These are phyloP conservation scores for Drechslera avenae DNA, from an alignment of 2,329 filamentous ascomycete genomes.

Conservation along the genomic window DNA sequence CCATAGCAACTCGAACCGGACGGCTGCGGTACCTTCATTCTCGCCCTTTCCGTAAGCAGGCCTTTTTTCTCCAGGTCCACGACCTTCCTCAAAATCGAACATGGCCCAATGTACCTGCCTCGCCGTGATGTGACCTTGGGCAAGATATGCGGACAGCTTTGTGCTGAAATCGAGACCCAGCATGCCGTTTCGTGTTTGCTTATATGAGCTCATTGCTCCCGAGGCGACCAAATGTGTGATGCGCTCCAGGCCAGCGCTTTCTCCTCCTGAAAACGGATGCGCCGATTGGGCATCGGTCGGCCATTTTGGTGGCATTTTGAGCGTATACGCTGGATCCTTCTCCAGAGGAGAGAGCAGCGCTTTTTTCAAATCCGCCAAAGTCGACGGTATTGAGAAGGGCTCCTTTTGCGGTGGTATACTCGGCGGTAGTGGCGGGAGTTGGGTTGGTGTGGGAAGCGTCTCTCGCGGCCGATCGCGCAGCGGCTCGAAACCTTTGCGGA, in stretches of 20 bases:
- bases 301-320: slow-evolving; percentile 59
- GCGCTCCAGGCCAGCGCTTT: slow-evolving; percentile 63
- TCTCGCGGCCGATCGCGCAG: slow-evolving; percentile 67
- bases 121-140: slow-evolving; percentile 73
- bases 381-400: slow-evolving; percentile 68
- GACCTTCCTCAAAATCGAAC: slow-evolving; percentile 70
- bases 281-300: slow-evolving; percentile 63
- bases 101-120: slow-evolving; percentile 75
- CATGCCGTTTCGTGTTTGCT: slow-evolving; percentile 72
- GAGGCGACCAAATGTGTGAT: slow-evolving; percentile 65
- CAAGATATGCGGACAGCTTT: slow-evolving; percentile 75
- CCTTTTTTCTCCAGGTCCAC: slow-evolving; percentile 28
- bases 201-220: slow-evolving; percentile 68
- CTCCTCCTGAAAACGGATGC: slow-evolving; percentile 72
- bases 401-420: slow-evolving; percentile 62
- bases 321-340: slow-evolving; percentile 48
- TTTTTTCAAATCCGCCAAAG: slow-evolving; percentile 58
- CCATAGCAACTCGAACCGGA: slow-evolving; percentile 76
- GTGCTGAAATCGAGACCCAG: slow-evolving; percentile 74
- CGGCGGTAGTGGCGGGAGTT: slow-evolving; percentile 64
- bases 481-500: slow-evolving; percentile 74
- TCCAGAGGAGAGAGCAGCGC: slow-evolving; percentile 64
- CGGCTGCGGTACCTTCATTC: slow-evolving; percentile 70
- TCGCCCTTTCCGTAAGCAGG: slow-evolving; percentile 71
- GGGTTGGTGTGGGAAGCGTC: slow-evolving; percentile 59